Evolutionary conservation across 2,329 filamentous ascomycete species (phyloP), one percentile per base, ranked within the genome.

Genomic region (Fusarium scirpi): DNA sequence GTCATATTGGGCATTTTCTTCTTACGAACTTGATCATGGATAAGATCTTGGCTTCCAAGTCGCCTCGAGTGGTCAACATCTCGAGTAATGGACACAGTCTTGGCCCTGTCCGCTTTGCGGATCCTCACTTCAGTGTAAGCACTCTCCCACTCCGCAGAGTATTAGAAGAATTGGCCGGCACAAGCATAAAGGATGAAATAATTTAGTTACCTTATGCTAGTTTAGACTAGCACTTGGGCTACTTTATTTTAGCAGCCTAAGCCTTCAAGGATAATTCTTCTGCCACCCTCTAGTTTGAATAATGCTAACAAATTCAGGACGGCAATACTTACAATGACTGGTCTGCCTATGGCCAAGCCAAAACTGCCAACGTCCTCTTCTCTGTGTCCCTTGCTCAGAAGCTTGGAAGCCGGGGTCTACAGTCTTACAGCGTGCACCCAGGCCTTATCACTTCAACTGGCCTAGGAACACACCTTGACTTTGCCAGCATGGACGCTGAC

Each of bases 1-100:
- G 85, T 53, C 81, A 86, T 54, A 53, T 86, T 8, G 81, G 80
- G 0, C 84, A 84, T 69, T 86, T 82, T 51, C 76, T 86, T 4
- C 77, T 86, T 38, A 81, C 82, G 16, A 83, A 83, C 65, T 73
- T 84, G 22, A 73, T 86, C 47, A 81, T 84, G 76, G 76, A 76
- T 0, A 84, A 83, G 69, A 63, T 85, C 6, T 72, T 84, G 20
- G 76, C 75, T 6, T 74, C 80, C 34, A 62, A 49, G 57, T 74
- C 66, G 34, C 79, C 67, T 11, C 76, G 84, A 0, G 73, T 86
- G 11, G 77, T 86, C 38, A 85, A 80, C 59, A 77, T 86, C 9
- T 78, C 77, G n/a, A 77, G 77, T 59, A 65, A 78, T 45, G 73
- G 77, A 30, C 76, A 81, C 65, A 62, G 71, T 57, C 22, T 76